A percentile compares a stretch with the other conserved stretches of the same genome.
phyloP scores from a whole-genome alignment of 2,329 filamentous ascomycete species.

The Trichoderma afroharzianum region DNA sequence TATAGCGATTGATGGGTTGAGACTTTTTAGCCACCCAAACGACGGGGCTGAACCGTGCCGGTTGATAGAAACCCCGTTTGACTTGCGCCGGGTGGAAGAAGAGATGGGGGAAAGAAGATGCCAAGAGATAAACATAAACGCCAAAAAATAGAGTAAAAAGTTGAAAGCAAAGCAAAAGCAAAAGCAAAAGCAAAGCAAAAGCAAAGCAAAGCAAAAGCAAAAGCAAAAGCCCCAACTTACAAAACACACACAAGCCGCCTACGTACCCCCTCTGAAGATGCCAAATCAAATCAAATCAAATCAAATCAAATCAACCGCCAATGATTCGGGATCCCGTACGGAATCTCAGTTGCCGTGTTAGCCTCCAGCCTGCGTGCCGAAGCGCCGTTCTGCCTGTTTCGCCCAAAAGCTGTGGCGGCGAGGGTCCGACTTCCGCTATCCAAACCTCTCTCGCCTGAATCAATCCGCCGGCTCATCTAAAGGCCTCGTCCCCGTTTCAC shows the following conservation, averaged over 20 bases:
- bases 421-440: background rate
- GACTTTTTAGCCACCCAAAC: background rate
- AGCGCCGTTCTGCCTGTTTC: background rate
- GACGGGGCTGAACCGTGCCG: background rate
- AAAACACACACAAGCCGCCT: background rate
- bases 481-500: background rate
- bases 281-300: background rate
- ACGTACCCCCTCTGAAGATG: background rate
- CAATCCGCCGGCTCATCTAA: background rate
- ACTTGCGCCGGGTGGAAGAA: no score
- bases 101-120: no score
- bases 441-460: background rate
- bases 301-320: background rate
- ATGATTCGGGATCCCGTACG: background rate
- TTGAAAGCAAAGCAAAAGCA: no score
- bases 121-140: no score
- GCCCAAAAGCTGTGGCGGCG: background rate
- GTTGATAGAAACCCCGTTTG: no score
- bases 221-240: background rate
- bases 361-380: conserved; percentile 7
- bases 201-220: no score
- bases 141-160: no score
- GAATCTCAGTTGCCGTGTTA: background rate
- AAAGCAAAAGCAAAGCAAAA: background rate
- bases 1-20: background rate